Evolutionary conservation across 441 rosid genomes (phyloP).

Genomic region (Hypseocharis bilobata): DNA sequence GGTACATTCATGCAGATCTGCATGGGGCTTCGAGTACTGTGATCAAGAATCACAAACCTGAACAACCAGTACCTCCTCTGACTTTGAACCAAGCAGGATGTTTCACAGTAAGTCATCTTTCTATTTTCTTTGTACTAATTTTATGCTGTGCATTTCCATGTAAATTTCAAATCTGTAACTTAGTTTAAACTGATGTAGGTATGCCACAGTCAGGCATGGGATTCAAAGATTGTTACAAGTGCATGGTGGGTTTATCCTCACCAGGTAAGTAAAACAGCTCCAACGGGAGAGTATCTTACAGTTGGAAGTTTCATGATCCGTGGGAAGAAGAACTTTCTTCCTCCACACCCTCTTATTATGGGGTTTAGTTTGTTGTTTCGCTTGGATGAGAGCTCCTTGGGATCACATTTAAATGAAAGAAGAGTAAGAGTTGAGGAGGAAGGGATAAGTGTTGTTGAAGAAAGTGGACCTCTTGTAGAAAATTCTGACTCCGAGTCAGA

Average conservation of each 20-base stretch:
- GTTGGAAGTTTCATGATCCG: slow-evolving; percentile 98
- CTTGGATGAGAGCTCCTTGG: slow-evolving; percentile 94
- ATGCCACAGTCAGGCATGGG: slow-evolving; percentile 97
- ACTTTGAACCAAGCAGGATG: slow-evolving; percentile 96
- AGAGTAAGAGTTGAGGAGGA: slow-evolving; percentile 94
- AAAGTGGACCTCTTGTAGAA: slow-evolving; percentile 34
- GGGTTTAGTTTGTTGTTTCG: slow-evolving; percentile 94
- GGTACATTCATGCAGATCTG: slow-evolving; percentile 91
- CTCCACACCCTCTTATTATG: slow-evolving; percentile 95
- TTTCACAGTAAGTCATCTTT: slow-evolving; percentile 51
- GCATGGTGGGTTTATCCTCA: slow-evolving; percentile 99
- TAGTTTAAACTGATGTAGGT: slow-evolving; percentile 42
- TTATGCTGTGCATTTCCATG: background rate
- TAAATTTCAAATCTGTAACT: slow-evolving; percentile 14
- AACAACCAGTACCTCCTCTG: slow-evolving; percentile 82
- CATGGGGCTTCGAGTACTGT: slow-evolving; percentile 97
- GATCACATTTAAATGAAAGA: slow-evolving; percentile 93
- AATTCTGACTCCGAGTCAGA: slow-evolving; percentile 44
- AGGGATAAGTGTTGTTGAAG: slow-evolving; percentile 52
- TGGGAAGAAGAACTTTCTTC: slow-evolving; percentile 91
- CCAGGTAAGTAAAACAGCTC: slow-evolving; percentile 98
- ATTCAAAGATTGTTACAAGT: slow-evolving; percentile 91
- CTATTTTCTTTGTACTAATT: background rate
- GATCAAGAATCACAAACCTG: slow-evolving; percentile 84
- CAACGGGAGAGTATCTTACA: slow-evolving; percentile 93